phyloP scores from a whole-genome alignment of 805 yeast genomes.

The Metschnikowia santaceciliae region DNA sequence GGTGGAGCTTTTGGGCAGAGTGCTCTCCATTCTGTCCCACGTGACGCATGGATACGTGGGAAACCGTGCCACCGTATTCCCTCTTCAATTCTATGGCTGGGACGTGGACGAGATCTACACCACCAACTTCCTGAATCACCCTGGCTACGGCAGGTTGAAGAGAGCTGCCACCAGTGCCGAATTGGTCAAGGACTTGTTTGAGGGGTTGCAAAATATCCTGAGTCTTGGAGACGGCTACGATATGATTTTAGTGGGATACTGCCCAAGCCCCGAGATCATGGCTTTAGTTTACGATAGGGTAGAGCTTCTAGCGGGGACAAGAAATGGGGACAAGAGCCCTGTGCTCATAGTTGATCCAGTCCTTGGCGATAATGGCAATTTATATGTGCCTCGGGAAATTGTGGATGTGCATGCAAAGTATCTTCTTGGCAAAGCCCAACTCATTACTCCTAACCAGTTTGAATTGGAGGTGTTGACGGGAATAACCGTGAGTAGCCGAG shows the following conservation, averaged over 20 bases:
- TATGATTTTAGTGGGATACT: slow-evolving; percentile 75
- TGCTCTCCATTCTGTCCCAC: slow-evolving; percentile 19
- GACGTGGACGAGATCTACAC: slow-evolving; percentile 19
- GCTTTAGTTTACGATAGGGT: slow-evolving; percentile 43
- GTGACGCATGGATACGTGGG: slow-evolving; percentile 21
- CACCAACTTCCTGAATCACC: slow-evolving; percentile 20
- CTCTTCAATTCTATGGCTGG: slow-evolving; percentile 19
- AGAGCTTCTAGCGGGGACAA: slow-evolving; percentile 27
- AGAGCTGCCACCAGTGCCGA: slow-evolving; percentile 36
- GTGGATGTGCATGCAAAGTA: slow-evolving; percentile 49
- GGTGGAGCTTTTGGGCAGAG: slow-evolving; percentile 5
- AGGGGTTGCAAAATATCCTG: slow-evolving; percentile 51
- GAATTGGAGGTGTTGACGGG: slow-evolving; percentile 73
- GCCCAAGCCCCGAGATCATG: slow-evolving; percentile 56
- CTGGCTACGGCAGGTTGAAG: slow-evolving; percentile 17
- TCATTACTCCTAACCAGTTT: slow-evolving; percentile 87
- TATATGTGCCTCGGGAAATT: slow-evolving; percentile 65
- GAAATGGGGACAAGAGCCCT: slow-evolving; percentile 29
- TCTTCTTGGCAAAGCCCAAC: slow-evolving; percentile 50
- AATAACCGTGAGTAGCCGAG: slow-evolving; percentile 36
- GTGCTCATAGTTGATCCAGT: slow-evolving; percentile 85
- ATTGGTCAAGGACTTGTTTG: slow-evolving; percentile 45
- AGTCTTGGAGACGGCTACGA: slow-evolving; percentile 45
- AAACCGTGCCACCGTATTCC: slow-evolving; percentile 17
- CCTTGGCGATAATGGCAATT: slow-evolving; percentile 81